Conservation (phyloP, 495 filamentous ascomycete species). For the Daldinia childiae region DNA sequence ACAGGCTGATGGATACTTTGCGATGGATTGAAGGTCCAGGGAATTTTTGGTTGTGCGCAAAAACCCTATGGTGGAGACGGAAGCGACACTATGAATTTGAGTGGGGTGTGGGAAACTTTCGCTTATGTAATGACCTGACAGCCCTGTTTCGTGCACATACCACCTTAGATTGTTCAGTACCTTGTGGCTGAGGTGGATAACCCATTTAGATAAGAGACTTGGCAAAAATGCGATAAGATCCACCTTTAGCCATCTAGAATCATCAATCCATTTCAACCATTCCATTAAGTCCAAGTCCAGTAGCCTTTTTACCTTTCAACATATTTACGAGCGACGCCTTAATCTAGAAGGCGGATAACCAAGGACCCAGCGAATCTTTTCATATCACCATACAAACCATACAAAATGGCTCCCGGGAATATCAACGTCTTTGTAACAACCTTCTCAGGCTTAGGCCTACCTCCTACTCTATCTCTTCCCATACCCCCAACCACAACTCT, state of each 20-base stretch:
- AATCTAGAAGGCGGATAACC: neutral
- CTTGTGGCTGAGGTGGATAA: neutral
- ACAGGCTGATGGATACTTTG: conserved; percentile 42
- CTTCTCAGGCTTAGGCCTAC: conserved; percentile 83
- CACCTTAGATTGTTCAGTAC: neutral
- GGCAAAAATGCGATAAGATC: neutral
- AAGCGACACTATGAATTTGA: conserved; percentile 37
- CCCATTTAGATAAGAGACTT: conserved; percentile 1
- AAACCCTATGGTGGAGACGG: conserved; percentile 48
- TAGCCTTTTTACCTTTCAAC: neutral
- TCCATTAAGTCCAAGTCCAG: neutral
- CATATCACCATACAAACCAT: neutral
- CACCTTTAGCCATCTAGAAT: neutral
- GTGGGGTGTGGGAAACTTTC: conserved; percentile 7
- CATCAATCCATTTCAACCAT: neutral
- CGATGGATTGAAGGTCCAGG: conserved; percentile 45
- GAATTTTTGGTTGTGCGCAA: conserved; percentile 51
- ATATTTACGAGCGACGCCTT: neutral
- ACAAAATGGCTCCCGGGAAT: conserved; percentile 56
- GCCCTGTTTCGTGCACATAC: neutral
- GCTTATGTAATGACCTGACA: neutral
- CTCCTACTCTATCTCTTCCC: conserved; percentile 76
- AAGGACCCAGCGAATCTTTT: neutral
- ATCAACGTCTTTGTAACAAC: conserved; percentile 86
- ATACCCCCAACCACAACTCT: conserved; percentile 73